These are phyloP conservation scores for Teratosphaeria zuluensis DNA, from an alignment of 2,329 filamentous ascomycete species.

Conservation along the genomic window DNA sequence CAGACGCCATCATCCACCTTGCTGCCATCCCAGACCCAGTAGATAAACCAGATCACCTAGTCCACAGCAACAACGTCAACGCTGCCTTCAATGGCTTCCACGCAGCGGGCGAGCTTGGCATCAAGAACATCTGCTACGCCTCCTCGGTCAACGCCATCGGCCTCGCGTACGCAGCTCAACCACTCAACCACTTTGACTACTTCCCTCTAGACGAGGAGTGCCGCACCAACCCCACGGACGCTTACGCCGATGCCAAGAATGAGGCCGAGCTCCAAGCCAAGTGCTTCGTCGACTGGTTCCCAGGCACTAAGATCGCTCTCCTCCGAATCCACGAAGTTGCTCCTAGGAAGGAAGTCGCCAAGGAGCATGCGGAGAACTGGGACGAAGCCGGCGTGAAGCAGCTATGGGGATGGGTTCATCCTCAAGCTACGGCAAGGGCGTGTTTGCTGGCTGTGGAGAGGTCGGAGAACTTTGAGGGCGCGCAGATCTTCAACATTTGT, in stretches of 20 bases:
- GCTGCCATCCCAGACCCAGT: slow-evolving; percentile 30
- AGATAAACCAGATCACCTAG: slow-evolving; percentile 22
- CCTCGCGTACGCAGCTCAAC: slow-evolving; percentile 28
- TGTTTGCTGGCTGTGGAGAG: slow-evolving; percentile 26
- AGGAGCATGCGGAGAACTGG: slow-evolving; percentile 28
- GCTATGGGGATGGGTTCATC: slow-evolving; percentile 30
- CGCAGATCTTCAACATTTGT: slow-evolving; percentile 28
- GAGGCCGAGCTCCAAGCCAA: slow-evolving; percentile 27
- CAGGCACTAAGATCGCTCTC: slow-evolving; percentile 29
- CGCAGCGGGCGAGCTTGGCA: slow-evolving; percentile 27
- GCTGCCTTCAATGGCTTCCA: slow-evolving; percentile 32
- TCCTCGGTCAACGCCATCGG: slow-evolving; percentile 31
- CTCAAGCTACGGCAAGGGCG: slow-evolving; percentile 27
- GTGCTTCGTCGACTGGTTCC: slow-evolving; percentile 29
- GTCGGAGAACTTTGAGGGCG: slow-evolving; percentile 25
- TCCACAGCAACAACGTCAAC: slow-evolving; percentile 31
- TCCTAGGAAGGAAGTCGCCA: slow-evolving; percentile 19
- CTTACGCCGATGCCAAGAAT: slow-evolving; percentile 29
- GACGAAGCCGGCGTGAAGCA: slow-evolving; percentile 26
- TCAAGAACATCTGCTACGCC: slow-evolving; percentile 29
- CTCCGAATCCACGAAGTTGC: slow-evolving; percentile 31
- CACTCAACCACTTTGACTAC: slow-evolving; percentile 25
- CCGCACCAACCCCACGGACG: slow-evolving; percentile 25
- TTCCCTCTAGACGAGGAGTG: slow-evolving; percentile 31
- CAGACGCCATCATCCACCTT: slow-evolving; percentile 31